Evolutionary conservation across 1,284 basidiomycete genomes (phyloP).

Genomic region (Macrocystidia cucumis): DNA sequence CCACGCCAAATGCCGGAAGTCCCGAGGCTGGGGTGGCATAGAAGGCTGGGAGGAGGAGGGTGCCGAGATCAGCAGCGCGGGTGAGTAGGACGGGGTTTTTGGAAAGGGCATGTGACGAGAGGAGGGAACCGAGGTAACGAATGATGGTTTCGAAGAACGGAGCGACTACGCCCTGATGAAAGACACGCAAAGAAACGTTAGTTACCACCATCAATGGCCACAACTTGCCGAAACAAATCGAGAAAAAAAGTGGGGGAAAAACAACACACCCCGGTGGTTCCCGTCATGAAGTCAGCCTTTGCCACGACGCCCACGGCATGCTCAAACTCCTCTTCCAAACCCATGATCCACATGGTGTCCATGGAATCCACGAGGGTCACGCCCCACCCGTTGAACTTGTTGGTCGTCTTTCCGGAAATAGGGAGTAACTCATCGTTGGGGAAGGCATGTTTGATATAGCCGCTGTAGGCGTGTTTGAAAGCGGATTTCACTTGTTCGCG

Average conservation of each 20-base stretch:
- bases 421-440: slow-evolving; percentile 53
- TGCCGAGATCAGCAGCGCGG: slow-evolving; percentile 71
- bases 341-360: slow-evolving; percentile 87
- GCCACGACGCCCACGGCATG: slow-evolving; percentile 76
- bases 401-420: slow-evolving; percentile 24
- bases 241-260: too few species aligned
- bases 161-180: slow-evolving; percentile 52
- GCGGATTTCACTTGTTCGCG: slow-evolving; percentile 42
- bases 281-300: slow-evolving; percentile 41
- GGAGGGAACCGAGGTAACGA: slow-evolving; percentile 42
- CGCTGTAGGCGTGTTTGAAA: slow-evolving; percentile 46
- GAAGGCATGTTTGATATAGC: slow-evolving; percentile 44
- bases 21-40: slow-evolving; percentile 36
- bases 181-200: slow-evolving; percentile 70
- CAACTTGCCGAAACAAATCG: too few species aligned
- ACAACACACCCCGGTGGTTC: slow-evolving; percentile 61
- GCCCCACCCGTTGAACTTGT: slow-evolving; percentile 52
- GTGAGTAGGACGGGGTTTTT: slow-evolving; percentile 66
- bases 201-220: too few species aligned
- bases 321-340: slow-evolving; percentile 70
- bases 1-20: slow-evolving; percentile 60
- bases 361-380: slow-evolving; percentile 81
- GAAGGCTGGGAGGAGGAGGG: slow-evolving; percentile 43
- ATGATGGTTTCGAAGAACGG: slow-evolving; percentile 35
- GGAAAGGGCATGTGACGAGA: slow-evolving; percentile 75